These are phyloP conservation scores for Haematococcus sp. DNA, from an alignment of 139 green algal species.

Conservation along the genomic window DNA sequence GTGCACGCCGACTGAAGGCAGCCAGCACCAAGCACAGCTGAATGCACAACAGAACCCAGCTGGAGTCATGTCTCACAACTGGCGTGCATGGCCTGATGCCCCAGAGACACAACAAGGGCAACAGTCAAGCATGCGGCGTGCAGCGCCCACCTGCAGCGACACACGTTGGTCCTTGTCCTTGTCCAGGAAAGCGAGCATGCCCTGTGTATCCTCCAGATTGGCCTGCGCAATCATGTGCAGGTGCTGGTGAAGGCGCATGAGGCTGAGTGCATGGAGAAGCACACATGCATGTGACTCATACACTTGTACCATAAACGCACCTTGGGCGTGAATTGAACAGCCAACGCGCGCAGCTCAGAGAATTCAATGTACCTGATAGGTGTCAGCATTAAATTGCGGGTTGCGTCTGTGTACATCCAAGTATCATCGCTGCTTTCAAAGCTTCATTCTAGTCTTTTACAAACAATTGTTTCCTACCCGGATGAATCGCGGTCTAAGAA, in stretches of 20 bases:
- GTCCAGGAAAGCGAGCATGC: constrained; percentile 26
- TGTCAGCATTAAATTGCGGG: too few relatives aligned
- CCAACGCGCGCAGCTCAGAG: constrained; percentile 23
- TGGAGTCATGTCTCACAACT: too few relatives aligned
- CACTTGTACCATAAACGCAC: too few relatives aligned
- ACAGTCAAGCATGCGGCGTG: not conserved
- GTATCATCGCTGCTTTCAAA: not conserved
- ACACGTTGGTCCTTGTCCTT: constrained; percentile 21
- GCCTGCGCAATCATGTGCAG: constrained; percentile 13
- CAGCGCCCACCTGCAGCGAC: constrained; percentile 10
- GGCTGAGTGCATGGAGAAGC: not conserved
- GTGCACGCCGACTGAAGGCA: too few relatives aligned
- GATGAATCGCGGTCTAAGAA: too few relatives aligned
- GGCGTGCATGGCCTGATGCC: too few relatives aligned
- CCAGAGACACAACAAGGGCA: not conserved
- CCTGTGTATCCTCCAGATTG: constrained; percentile 10
- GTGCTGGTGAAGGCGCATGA: not conserved
- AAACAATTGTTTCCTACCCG: too few relatives aligned
- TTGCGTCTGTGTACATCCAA: not conserved
- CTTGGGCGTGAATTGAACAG: constrained; percentile 18
- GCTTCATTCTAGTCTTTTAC: too few relatives aligned
- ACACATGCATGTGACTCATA: not conserved
- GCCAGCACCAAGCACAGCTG: too few relatives aligned
- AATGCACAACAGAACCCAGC: too few relatives aligned
- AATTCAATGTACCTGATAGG: constrained; percentile 34